Conservation (phyloP, 495 filamentous ascomycete genomes). For the Hypoxylon rickii region DNA sequence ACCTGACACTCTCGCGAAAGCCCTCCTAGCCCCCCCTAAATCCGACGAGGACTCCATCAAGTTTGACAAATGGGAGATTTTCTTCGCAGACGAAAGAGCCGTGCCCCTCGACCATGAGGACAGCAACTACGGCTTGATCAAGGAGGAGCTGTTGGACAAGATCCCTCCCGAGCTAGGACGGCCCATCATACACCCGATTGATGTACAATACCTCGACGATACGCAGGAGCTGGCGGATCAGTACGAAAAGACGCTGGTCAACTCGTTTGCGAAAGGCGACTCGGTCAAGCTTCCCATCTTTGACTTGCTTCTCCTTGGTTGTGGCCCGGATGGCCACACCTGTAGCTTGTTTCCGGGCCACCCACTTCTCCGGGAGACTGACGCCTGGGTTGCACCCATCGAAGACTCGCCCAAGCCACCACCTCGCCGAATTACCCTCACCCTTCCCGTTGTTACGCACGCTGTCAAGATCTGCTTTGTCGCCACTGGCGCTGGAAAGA, state of each 20-base stretch:
- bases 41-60: conserved; percentile 66
- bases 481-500: conserved; percentile 85
- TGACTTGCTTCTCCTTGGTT: conserved; percentile 88
- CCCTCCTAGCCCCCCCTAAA: conserved; percentile 68
- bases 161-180: conserved; percentile 67
- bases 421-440: conserved; percentile 86
- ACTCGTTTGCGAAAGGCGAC: conserved; percentile 80
- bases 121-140: conserved; percentile 90
- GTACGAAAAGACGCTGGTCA: conserved; percentile 89
- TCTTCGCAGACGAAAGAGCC: conserved; percentile 96
- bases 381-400: conserved; percentile 90
- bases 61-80: conserved; percentile 93
- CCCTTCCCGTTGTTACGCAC: conserved; percentile 84
- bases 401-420: conserved; percentile 95
- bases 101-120: conserved; percentile 90
- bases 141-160: conserved; percentile 85
- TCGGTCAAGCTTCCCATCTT: conserved; percentile 91
- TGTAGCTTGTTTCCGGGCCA: conserved; percentile 95
- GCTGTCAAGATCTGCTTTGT: conserved; percentile 86
- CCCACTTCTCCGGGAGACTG: conserved; percentile 80
- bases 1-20: conserved; percentile 77
- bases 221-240: conserved; percentile 89
- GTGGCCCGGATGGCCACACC: conserved; percentile 94
- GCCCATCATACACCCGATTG: conserved; percentile 79
- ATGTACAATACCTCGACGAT: conserved; percentile 72